Evolutionary conservation across 1,284 basidiomycete genomes (phyloP).

Genomic region (Moniliophthora roreri): DNA sequence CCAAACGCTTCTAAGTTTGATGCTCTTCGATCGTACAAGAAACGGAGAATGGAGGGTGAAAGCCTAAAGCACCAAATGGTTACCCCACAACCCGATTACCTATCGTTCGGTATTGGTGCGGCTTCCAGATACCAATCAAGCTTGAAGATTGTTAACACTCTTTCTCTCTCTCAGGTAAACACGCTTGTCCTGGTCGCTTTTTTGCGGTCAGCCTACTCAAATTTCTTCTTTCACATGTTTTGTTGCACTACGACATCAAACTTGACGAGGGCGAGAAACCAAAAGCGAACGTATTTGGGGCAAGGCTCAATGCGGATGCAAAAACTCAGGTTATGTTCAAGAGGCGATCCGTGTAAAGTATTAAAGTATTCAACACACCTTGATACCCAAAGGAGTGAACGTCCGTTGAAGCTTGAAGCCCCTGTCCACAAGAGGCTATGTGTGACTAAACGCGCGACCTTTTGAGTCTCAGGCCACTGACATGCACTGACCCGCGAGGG

Average conservation of each 20-base stretch:
- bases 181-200: background rate
- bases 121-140: no score
- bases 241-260: slow-evolving; percentile 1
- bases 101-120: slow-evolving; percentile 29
- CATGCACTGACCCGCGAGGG: no score
- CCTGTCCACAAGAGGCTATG: no score
- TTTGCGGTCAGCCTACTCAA: background rate
- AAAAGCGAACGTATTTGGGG: background rate
- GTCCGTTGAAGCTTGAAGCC: no score
- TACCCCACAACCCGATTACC: slow-evolving; percentile 22
- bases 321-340: background rate
- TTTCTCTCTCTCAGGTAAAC: no score
- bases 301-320: background rate
- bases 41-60: slow-evolving; percentile 12
- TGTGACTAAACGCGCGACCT: no score
- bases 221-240: background rate
- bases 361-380: no score
- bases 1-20: slow-evolving; percentile 17
- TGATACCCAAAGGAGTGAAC: no score
- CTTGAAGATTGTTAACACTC: background rate
- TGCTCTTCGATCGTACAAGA: slow-evolving; percentile 19
- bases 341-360: background rate
- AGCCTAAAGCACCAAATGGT: slow-evolving; percentile 18
- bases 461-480: no score
- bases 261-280: background rate